Base-by-base conservation (phyloP, 2,329 filamentous ascomycete genomes). In the Phialophora verrucosa region DNA sequence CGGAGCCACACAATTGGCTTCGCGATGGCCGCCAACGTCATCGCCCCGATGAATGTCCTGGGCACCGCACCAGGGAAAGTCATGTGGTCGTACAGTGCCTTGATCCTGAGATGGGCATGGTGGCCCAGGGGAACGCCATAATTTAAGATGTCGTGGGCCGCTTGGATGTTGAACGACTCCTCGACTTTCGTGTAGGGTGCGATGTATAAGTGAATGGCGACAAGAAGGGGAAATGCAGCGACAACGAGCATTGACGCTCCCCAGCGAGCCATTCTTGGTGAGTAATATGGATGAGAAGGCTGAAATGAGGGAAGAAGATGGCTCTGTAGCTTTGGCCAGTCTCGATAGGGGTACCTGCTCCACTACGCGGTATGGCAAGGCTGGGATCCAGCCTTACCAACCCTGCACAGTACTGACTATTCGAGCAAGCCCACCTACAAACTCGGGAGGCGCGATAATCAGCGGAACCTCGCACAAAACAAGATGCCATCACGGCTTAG, bases 131-230 rank as follows among this genome's bases (percentile, higher is more conserved):
- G 91, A 1, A 91, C 87, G 27, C 93, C 93, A 76, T 95, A 92
- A 44, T 86, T 85, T 66, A 97, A 78, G 42, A 99, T 90, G 77
- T 99, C 95, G 78, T 98, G 95, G 2, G 89, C 86, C 5, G 95
- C 95, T 78, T 99, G 95, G 65, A 98, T 88, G 77, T 97, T 97
- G 85, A 99, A 98, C 0, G 94, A 98, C 79, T 99, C 95, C 78
- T 99, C 95, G 66, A 99, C 95, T 78, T 99, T 99, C 64, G 93
- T 97, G 81, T 96, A 94, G 0, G 95, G 95, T 11, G 93, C 88
- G 27, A 88, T 76, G 68, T 88, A 75, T 63, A 96, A 87, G 78
- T 97, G 91, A 62, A 90, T 63, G 65, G 91, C 76, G 72, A 91
- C 83, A 38, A 89, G 76, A 2, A 83, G 77, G 1, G 91, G 90